phyloP scores from a whole-genome alignment of 176 grass and related monocot species.

The Oryza coarctata region DNA sequence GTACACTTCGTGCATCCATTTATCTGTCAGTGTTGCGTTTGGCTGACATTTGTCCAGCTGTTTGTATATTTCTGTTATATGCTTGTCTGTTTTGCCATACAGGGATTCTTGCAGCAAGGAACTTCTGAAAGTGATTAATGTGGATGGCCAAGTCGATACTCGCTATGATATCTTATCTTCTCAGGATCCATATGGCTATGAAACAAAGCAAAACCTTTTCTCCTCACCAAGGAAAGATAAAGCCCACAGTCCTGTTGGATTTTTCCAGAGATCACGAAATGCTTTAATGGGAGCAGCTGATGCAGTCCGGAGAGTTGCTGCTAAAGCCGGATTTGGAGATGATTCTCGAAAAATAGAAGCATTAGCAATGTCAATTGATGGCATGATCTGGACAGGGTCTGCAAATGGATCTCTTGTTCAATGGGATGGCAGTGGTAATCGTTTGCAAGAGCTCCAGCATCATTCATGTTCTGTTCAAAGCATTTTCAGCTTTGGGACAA shows the following conservation, averaged over 20 bases:
- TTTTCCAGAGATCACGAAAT: conserved; percentile 82
- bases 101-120: conserved; percentile 78
- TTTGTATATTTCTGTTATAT: conserved; percentile 36
- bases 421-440: conserved; percentile 69
- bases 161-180: conserved; percentile 58
- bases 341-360: conserved; percentile 73
- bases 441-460: conserved; percentile 69
- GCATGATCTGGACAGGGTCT: conserved; percentile 76
- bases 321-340: conserved; percentile 75
- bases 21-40: conserved; percentile 41
- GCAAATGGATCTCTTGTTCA: conserved; percentile 69
- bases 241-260: conserved; percentile 59
- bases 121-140: conserved; percentile 74
- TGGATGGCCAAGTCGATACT: conserved; percentile 76
- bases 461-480: conserved; percentile 61
- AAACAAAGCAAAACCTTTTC: conserved; percentile 45
- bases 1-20: conserved; percentile 60
- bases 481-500: conserved; percentile 62
- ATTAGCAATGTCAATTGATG: conserved; percentile 66
- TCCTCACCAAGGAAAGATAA: conserved; percentile 60
- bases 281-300: conserved; percentile 86
- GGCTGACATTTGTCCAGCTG: conserved; percentile 26
- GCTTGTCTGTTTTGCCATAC: conserved; percentile 26
- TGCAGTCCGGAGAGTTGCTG: conserved; percentile 71
- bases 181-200: conserved; percentile 49